Conservation (phyloP, 2,329 filamentous ascomycete species). For the Amauroascus niger region DNA sequence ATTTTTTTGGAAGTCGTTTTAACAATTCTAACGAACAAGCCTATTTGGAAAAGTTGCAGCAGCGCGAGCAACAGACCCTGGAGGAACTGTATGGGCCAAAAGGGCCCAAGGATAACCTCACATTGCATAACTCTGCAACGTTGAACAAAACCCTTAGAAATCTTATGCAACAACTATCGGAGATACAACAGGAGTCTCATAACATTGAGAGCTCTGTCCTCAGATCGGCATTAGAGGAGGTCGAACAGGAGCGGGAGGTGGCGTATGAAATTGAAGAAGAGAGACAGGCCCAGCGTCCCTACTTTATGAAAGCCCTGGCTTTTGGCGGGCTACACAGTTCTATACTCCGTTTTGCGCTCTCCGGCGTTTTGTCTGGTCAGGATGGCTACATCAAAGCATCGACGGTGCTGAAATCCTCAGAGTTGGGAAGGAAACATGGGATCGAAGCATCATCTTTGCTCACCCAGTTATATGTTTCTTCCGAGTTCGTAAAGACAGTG, state of each 20-base stretch:
- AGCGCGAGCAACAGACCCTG: constrained; percentile 44
- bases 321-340: constrained; percentile 2
- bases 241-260: constrained; percentile 49
- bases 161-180: constrained; percentile 13
- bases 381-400: constrained; percentile 2
- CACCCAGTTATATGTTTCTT: constrained; percentile 3
- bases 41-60: constrained; percentile 38
- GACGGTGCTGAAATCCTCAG: neutral
- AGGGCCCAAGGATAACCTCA: neutral
- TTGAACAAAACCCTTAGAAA: neutral
- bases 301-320: neutral
- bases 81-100: constrained; percentile 16
- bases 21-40: constrained; percentile 22
- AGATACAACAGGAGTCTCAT: constrained; percentile 30
- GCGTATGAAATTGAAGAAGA: constrained; percentile 38
- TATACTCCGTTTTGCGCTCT: neutral
- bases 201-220: constrained; percentile 43
- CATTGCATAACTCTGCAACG: neutral
- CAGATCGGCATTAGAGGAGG: constrained; percentile 39
- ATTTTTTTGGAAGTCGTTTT: constrained; percentile 35
- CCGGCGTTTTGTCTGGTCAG: neutral
- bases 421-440: constrained; percentile 22
- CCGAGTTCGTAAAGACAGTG: constrained; percentile 8
- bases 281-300: constrained; percentile 9
- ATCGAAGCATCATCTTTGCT: constrained; percentile 17